Percentiles rank a stretch among this genome's conserved stretches.
These are phyloP conservation scores for Passalora sequoiae DNA, from an alignment of 2,329 filamentous ascomycete genomes.

Conservation along the genomic window DNA sequence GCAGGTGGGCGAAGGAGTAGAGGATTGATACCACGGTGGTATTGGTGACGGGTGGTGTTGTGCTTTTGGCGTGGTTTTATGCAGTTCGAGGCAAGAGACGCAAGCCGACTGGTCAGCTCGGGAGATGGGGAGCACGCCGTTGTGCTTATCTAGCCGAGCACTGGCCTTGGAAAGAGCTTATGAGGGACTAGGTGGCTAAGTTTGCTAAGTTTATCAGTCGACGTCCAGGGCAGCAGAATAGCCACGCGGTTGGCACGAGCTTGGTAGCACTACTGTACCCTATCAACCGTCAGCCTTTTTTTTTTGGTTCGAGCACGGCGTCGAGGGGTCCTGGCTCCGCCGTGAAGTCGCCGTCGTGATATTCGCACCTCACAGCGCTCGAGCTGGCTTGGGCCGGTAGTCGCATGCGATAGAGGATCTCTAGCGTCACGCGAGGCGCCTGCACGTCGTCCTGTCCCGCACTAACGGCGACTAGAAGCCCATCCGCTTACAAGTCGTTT, in stretches of 20 bases:
- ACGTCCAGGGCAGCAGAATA: not conserved
- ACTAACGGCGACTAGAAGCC: no score
- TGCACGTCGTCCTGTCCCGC: no score
- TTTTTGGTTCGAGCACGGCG: not conserved
- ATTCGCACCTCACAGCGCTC: not conserved
- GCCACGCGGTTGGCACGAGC: not conserved
- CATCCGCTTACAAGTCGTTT: no score
- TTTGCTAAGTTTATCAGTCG: not conserved
- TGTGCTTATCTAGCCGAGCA: conserved; percentile 8
- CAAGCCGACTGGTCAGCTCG: not conserved
- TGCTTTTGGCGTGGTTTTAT: not conserved
- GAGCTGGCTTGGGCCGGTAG: not conserved
- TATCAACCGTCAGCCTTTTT: not conserved
- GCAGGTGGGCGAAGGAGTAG: no score
- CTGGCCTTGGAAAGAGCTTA: no score
- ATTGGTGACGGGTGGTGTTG: not conserved
- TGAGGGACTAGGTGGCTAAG: no score
- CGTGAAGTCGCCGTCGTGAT: not conserved
- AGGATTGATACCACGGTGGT: no score
- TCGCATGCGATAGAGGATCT: not conserved
- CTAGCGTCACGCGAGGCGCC: not conserved
- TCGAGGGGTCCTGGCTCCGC: not conserved
- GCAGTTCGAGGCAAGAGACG: not conserved
- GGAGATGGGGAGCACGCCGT: not conserved
- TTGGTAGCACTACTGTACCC: no score